Evolutionary conservation across 495 filamentous ascomycete species (phyloP).

Genomic region (Pyrenopolyporus hunteri): DNA sequence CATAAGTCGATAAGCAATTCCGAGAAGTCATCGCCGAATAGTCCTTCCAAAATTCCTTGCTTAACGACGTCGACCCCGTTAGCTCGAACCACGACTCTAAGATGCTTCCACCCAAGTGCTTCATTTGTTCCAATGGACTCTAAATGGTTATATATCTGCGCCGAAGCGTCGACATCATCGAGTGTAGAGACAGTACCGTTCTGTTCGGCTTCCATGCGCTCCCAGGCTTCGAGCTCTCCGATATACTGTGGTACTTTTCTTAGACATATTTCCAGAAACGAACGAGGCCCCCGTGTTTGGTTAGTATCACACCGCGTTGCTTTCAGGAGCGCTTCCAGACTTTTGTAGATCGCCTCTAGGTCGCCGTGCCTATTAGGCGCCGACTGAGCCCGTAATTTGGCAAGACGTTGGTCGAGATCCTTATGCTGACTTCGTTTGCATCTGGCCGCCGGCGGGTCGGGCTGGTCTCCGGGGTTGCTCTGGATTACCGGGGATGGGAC

Average conservation of each 20-base stretch:
- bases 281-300: slow-evolving; percentile 53
- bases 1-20: slow-evolving; percentile 52
- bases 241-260: slow-evolving; percentile 70
- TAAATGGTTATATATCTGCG: slow-evolving; percentile 68
- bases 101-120: slow-evolving; percentile 64
- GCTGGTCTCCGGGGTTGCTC: neutral
- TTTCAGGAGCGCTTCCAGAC: slow-evolving; percentile 55
- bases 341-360: slow-evolving; percentile 53
- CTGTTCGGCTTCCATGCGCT: slow-evolving; percentile 55
- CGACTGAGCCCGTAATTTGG: slow-evolving; percentile 17
- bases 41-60: slow-evolving; percentile 32
- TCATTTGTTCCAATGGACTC: slow-evolving; percentile 62
- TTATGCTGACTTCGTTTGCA: slow-evolving; percentile 22
- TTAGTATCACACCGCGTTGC: slow-evolving; percentile 45
- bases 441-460: neutral
- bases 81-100: slow-evolving; percentile 68
- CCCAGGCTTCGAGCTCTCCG: slow-evolving; percentile 60
- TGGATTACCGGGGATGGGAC: slow-evolving; percentile 19
- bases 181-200: slow-evolving; percentile 52
- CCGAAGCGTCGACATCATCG: slow-evolving; percentile 46
- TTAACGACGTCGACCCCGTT: slow-evolving; percentile 68
- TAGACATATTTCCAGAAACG: slow-evolving; percentile 69
- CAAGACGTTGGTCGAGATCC: slow-evolving; percentile 30
- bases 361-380: slow-evolving; percentile 23
- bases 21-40: slow-evolving; percentile 47